Base-by-base conservation (phyloP, 164 flowering plant species). In the Paratinospora sagittata region DNA sequence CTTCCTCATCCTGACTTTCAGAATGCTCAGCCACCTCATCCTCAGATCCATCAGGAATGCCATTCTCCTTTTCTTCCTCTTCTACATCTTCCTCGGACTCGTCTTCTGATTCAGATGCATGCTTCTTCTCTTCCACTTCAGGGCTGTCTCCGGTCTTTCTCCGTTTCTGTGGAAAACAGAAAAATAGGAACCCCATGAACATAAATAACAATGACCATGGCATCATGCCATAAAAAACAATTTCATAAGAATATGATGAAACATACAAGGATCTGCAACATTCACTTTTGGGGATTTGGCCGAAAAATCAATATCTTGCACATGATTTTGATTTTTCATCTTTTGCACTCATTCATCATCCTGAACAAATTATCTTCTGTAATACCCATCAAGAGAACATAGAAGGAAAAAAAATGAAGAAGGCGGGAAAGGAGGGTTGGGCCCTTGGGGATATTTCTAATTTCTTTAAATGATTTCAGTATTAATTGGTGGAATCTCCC, bases 11-110 rank as follows among this genome's bases (percentile, higher is more conserved):
- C 75, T 89, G 87, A 77, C 86, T 86, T 68, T 83, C 87, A 69
- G 91, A 88, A 67, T 76, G 81, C 65, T 83, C 88, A 69, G 90
- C 72, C 75, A 76, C 76, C 67, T 84, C 88, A 77, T 85, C 88
- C 62, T 86, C 93, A 65, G 89, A 84, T 71, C 70, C 81, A 72
- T 80, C 91, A 17, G 85, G 78, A 70, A 71, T 69, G 65, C 88
- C 93, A 81, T 85, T 87, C 66, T 79, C 87, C 70, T 78, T 79
- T 52, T 87, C 83, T 73, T 80, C 83, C 6, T 87, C 84, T 37
- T 74, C 81, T 27, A 68, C 81, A 47, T 80, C 86, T 58, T 84
- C 87, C 43, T 84, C 89, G 11, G 88, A 84, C 43, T 90, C 93
- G 78, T 84, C 91, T 27, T 90, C 95, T 16, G 83, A 41, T 62